Percentiles rank a stretch among this genome's conserved stretches.
Evolutionary conservation across 2,329 filamentous ascomycete genomes (phyloP).

Genomic region (Hypoxylon rubiginosum): DNA sequence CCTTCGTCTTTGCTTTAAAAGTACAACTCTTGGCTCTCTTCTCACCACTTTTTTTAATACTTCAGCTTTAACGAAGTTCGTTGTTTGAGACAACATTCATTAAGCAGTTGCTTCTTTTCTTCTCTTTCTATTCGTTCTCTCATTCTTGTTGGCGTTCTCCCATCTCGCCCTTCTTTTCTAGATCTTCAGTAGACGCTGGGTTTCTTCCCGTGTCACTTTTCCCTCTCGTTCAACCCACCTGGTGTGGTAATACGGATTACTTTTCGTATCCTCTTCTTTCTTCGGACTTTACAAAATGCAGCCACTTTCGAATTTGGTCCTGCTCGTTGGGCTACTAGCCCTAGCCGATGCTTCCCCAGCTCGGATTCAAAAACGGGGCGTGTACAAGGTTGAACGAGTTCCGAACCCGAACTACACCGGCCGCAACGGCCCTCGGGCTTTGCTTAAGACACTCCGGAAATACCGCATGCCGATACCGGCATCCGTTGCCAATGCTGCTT

Average conservation of each 20-base stretch:
- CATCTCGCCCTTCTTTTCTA: constrained; percentile 30
- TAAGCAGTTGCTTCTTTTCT: constrained; percentile 33
- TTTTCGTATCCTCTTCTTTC: constrained; percentile 23
- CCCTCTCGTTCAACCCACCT: constrained; percentile 43
- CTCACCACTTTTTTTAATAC: constrained; percentile 23
- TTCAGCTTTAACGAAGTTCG: constrained; percentile 37
- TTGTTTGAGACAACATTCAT: constrained; percentile 42
- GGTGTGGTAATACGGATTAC: constrained; percentile 48
- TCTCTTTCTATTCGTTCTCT: constrained; percentile 33
- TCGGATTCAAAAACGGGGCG: constrained; percentile 49
- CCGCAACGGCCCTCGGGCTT: constrained; percentile 50
- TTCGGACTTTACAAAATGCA: constrained; percentile 45
- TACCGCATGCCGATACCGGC: constrained; percentile 52
- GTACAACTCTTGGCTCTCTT: constrained; percentile 39
- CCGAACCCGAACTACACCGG: constrained; percentile 49
- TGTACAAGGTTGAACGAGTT: constrained; percentile 52
- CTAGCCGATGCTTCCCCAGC: constrained; percentile 47
- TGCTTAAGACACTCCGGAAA: constrained; percentile 52
- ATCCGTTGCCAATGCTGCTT: constrained; percentile 41
- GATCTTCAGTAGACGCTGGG: constrained; percentile 29
- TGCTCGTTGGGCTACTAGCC: constrained; percentile 48
- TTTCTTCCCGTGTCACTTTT: constrained; percentile 25
- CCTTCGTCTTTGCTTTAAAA: constrained; percentile 35
- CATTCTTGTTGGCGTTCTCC: constrained; percentile 28
- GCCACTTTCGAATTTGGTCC: constrained; percentile 46